A percentile compares a stretch with the other conserved stretches of the same genome.
These are phyloP conservation scores for Pachyrhizus erosus DNA, from an alignment of 306 rosid species.

Conservation along the genomic window DNA sequence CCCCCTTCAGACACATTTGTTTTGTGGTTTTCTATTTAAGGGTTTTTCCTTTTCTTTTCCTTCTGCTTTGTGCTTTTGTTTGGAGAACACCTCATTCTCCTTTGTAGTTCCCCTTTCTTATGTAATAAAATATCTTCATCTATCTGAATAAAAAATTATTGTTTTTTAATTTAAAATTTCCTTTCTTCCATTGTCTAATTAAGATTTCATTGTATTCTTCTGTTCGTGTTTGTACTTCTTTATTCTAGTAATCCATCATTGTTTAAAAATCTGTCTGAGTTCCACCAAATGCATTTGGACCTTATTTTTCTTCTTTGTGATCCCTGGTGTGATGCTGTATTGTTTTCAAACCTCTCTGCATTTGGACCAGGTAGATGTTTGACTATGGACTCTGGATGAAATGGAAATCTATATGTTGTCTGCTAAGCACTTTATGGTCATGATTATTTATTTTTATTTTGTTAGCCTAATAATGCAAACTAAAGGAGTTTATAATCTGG, in stretches of 20 bases:
- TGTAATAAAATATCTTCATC: neutral
- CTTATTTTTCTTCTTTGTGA: no score
- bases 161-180: neutral
- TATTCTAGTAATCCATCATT: neutral
- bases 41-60: neutral
- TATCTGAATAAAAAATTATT: neutral
- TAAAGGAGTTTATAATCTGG: neutral
- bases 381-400: slow-evolving; percentile 10
- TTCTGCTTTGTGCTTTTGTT: neutral
- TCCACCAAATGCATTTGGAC: no score
- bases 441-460: neutral
- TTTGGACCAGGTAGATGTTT: slow-evolving; percentile 20
- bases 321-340: no score
- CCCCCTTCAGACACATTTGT: neutral
- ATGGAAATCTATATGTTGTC: neutral
- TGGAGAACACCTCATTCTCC: neutral
- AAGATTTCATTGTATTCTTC: neutral
- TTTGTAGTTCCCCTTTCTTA: neutral
- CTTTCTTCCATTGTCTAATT: neutral
- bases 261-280: neutral
- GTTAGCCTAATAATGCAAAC: slow-evolving; percentile 10
- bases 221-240: neutral
- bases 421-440: no score
- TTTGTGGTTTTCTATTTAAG: neutral
- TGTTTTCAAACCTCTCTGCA: neutral